Base-by-base conservation (phyloP, 208 protist species). In the Trypanosoma boissoni region DNA sequence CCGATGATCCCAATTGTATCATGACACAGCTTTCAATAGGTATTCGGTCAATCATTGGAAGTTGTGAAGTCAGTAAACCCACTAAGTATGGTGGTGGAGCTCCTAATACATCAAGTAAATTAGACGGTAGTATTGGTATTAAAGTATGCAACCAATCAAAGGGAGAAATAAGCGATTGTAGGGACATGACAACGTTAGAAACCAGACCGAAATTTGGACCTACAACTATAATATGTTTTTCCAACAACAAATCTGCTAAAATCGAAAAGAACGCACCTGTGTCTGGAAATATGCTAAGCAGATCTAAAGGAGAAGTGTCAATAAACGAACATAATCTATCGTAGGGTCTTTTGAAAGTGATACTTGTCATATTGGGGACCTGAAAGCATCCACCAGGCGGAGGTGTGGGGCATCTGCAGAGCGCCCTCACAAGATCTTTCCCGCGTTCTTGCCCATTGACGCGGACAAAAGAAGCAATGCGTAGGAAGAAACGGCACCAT, bases 131-230 rank as follows among this genome's bases (percentile, higher is more conserved):
- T 50, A 92, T 84, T 0, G 83, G 79, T 56, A 92, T 91, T 16
- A 94, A 59, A 60, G 87, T 90, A 70, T 92, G 84, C 74, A 87
- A 76, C 83, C 84, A 94, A 46, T 92, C 88, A 64, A 94, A 91
- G 0, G 88, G 88, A 1, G 76, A 63, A 5, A 94, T 75, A 9
- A 94, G 63, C 2, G 81, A 73, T 65, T 88, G 84, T 37, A 92
- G 56, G 9, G 86, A 88, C 80, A 93, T 90, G 43, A 93, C 74
- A 2, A 88, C 78, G 46, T 72, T 78, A 2, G 83, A 91, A 1
- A 93, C 86, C 31, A 90, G 57, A 6, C 78, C 76, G 53, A 86
- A 86, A 70, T 86, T 93, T 10, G 82, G 83, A 1, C 87, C 83
- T 14, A 90, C 83, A 27, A 94, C 75, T 41, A 91, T 78, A 60